Evolutionary conservation across 371 early-diverging fungal species (phyloP).

Genomic region (Rhizopus delemar): DNA sequence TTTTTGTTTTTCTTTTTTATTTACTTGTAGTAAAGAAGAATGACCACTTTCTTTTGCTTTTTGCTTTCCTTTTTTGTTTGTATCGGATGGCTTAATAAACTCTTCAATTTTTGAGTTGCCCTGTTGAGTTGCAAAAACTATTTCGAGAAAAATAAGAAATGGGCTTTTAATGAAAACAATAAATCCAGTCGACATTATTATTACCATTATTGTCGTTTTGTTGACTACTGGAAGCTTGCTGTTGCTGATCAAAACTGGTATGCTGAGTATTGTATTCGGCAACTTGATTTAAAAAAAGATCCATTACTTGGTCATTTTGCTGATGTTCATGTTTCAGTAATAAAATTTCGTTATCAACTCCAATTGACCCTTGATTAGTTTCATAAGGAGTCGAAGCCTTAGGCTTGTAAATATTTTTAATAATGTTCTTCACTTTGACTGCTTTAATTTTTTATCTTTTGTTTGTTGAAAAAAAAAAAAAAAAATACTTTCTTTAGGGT

Average conservation of each 20-base stretch:
- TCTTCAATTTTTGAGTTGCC: neutral
- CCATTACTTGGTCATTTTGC: slow-evolving; percentile 36
- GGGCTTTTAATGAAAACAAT: neutral
- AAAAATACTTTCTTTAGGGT: neutral
- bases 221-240: slow-evolving; percentile 2
- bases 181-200: neutral
- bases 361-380: slow-evolving; percentile 1
- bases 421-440: slow-evolving; percentile 6
- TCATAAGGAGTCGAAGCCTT: neutral
- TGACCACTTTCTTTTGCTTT: slow-evolving; percentile 29
- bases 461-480: neutral
- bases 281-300: slow-evolving; percentile 42
- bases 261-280: slow-evolving; percentile 39
- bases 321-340: slow-evolving; percentile 13
- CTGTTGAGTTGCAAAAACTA: slow-evolving; percentile 1
- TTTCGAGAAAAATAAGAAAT: neutral
- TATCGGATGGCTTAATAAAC: slow-evolving; percentile 8
- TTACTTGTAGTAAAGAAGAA: slow-evolving; percentile 32
- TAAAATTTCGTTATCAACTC: slow-evolving; percentile 6
- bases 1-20: neutral
- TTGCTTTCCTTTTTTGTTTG: slow-evolving; percentile 26
- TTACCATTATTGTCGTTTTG: slow-evolving; percentile 5
- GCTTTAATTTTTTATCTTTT: neutral
- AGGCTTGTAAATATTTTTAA: slow-evolving; percentile 3
- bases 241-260: slow-evolving; percentile 24